These are phyloP conservation scores for Rhizoctonia solani DNA, from an alignment of 1,284 basidiomycete species.

Conservation along the genomic window DNA sequence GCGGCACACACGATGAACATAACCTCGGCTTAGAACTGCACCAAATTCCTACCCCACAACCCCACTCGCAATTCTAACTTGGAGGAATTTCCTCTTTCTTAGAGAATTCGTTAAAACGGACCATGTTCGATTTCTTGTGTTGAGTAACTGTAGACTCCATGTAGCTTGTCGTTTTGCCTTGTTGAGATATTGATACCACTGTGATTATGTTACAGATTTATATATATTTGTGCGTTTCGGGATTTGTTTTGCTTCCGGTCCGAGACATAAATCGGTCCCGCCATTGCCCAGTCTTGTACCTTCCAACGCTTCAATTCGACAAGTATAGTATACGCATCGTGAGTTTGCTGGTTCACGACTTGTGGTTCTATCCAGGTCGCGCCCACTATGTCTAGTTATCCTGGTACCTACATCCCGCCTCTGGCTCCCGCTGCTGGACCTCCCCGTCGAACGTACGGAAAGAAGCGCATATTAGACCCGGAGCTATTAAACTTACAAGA, in stretches of 20 bases:
- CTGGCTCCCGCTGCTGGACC: not conserved
- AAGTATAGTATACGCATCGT: too few relatives aligned
- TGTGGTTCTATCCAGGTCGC: not conserved
- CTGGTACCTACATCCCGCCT: not conserved
- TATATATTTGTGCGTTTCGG: slow-evolving; percentile 3
- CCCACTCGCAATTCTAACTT: slow-evolving; percentile 7
- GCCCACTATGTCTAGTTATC: not conserved
- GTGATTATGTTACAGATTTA: not conserved
- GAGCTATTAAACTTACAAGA: not conserved
- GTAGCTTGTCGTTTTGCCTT: not conserved
- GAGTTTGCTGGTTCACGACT: too few relatives aligned
- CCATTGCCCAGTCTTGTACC: not conserved
- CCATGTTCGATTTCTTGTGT: slow-evolving; percentile 19
- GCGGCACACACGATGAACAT: slow-evolving; percentile 18
- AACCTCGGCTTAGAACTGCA: not conserved
- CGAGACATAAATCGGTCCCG: slow-evolving; percentile 10
- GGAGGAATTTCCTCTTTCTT: not conserved
- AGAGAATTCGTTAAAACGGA: not conserved
- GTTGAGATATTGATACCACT: not conserved
- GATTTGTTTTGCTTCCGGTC: slow-evolving; percentile 33
- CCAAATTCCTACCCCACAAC: not conserved
- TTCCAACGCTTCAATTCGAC: not conserved
- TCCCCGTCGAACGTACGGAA: slow-evolving; percentile 11
- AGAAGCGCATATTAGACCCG: not conserved
- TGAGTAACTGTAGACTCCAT: slow-evolving; percentile 18